Evolutionary conservation across 1,139 yeast genomes (phyloP).

Genomic region (Geotrichum restrictum): DNA sequence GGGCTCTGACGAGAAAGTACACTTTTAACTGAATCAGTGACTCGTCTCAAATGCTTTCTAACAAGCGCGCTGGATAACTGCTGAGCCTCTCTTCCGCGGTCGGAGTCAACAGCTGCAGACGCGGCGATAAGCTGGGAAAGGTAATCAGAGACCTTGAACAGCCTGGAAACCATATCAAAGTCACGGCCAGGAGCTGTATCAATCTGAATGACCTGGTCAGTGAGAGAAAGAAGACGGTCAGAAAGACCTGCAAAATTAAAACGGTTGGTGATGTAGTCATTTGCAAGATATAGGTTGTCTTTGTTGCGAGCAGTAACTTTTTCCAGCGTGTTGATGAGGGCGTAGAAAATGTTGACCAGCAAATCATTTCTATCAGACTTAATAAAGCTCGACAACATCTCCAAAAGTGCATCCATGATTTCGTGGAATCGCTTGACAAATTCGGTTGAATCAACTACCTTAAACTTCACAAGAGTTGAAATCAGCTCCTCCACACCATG

Average conservation of each 20-base stretch:
- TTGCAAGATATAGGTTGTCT: conserved; percentile 30
- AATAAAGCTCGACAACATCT: conserved; percentile 32
- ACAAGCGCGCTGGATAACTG: conserved; percentile 23
- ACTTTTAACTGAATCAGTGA: conserved; percentile 29
- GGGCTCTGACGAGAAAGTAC: conserved; percentile 26
- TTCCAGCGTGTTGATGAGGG: conserved; percentile 32
- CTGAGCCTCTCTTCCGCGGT: conserved; percentile 29
- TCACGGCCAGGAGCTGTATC: conserved; percentile 26
- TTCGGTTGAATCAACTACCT: conserved; percentile 30
- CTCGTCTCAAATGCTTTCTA: conserved; percentile 25
- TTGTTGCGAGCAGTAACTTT: conserved; percentile 30
- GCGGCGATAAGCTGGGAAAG: conserved; percentile 32
- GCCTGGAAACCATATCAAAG: conserved; percentile 25
- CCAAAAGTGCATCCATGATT: conserved; percentile 44
- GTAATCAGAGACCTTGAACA: conserved; percentile 31
- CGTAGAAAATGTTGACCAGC: conserved; percentile 31
- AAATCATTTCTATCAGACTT: conserved; percentile 30
- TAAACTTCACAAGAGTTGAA: conserved; percentile 34
- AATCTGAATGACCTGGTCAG: conserved; percentile 26
- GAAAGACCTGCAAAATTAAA: conserved; percentile 33
- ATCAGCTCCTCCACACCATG: conserved; percentile 30
- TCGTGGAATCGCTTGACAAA: conserved; percentile 33
- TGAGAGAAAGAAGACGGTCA: conserved; percentile 26
- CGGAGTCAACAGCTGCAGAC: conserved; percentile 33
- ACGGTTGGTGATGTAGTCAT: conserved; percentile 30